Base-by-base conservation (phyloP, 768 basidiomycete species). In the Pisolithus orientalis region DNA sequence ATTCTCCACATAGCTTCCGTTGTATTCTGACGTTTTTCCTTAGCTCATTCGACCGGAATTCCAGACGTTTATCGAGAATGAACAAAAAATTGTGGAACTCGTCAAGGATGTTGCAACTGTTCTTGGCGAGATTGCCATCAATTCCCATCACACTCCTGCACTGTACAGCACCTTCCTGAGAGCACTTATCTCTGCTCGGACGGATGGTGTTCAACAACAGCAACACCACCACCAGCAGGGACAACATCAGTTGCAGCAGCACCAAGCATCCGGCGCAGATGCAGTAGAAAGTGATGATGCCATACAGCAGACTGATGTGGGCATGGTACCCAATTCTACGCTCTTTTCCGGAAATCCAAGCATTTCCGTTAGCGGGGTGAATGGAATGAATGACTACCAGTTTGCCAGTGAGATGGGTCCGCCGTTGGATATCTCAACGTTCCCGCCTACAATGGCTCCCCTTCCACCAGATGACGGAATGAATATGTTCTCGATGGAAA, bases 1-100 rank as follows among this genome's bases (percentile, higher is more conserved):
- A 54, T 14, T 27, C 40, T 9, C 24, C 24, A 17, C 44, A 46
- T 21, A 17, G 6, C 14, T 16, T 4, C 42, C 42, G 32, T 7
- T 49, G 51, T 49, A 45, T 31, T 46, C 58, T 66, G 11, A 67
- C 39, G 39, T 17, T 13, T 27, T n/a, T 50, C 53, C 50, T 1
- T 57, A 94, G 90, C 78, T 93, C 43, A 77, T 94, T 32, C 84
- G 90, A 5, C 86, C 89, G 0, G 89, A 92, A 59, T 91, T 95
- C 70, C 80, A 85, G 54, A 74, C 78, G 8, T 90, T 84, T 69
- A 72, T 88, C 24, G 82, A 85, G 39, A 78, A 86, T 55, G 90
- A 91, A 62, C 80, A 84, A 49, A 78, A 80, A 50, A 87, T 84
- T 9, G 71, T 91, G 31, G 65, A 72, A 14, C 75, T 90, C 40